These are phyloP conservation scores for Beauveria bassiana DNA, from an alignment of 2,329 filamentous ascomycete species.

Conservation along the genomic window DNA sequence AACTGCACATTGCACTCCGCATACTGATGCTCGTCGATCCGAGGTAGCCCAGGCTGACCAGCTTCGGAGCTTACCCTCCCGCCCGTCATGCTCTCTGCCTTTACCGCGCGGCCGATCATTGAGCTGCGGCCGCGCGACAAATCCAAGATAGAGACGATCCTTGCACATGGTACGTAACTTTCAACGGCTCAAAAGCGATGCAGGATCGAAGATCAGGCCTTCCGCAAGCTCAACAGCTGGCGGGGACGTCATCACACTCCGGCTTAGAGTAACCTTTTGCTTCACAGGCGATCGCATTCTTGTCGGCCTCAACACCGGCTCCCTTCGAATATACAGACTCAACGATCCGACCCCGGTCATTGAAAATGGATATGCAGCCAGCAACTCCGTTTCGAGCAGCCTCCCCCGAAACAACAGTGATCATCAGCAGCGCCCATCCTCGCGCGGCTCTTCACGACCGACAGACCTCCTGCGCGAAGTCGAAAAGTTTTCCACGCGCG, in stretches of 20 bases:
- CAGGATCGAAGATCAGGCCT: neutral
- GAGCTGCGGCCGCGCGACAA: slow-evolving; percentile 95
- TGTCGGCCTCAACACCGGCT: slow-evolving; percentile 84
- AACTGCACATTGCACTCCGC: neutral
- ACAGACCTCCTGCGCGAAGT: slow-evolving; percentile 86
- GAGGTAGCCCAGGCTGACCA: slow-evolving; percentile 20
- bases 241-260: neutral
- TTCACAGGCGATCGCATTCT: slow-evolving; percentile 73
- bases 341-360: slow-evolving; percentile 51
- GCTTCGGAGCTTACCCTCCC: slow-evolving; percentile 31
- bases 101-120: slow-evolving; percentile 91
- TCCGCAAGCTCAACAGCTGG: neutral
- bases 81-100: slow-evolving; percentile 84
- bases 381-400: slow-evolving; percentile 18
- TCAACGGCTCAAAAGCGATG: neutral
- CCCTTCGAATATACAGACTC: slow-evolving; percentile 81
- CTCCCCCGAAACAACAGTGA: slow-evolving; percentile 20
- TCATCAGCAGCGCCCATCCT: slow-evolving; percentile 19
- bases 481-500: slow-evolving; percentile 85
- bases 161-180: slow-evolving; percentile 65
- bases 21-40: slow-evolving; percentile 24
- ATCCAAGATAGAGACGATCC: slow-evolving; percentile 91
- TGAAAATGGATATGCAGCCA: slow-evolving; percentile 22
- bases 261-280: slow-evolving; percentile 3
- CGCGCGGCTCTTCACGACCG: slow-evolving; percentile 37